Evolutionary conservation across 345 rosid species (phyloP), one percentile per base, ranked within the genome.

Genomic region (Streptanthus diversifolius): DNA sequence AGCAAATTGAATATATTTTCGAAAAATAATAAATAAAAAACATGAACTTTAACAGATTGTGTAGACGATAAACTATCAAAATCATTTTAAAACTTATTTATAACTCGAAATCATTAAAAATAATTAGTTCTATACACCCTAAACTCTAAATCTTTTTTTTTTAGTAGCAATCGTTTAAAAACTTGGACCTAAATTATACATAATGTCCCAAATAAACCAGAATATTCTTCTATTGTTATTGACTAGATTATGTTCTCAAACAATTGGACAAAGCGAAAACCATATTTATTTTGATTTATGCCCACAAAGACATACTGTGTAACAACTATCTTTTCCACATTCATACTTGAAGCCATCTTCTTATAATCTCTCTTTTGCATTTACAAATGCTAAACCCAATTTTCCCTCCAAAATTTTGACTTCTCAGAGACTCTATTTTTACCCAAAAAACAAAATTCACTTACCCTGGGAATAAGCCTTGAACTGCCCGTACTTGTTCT

Each of bases 401-500:
- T 54, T 51, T 47, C 29, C 51, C 15, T 55, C 58, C 75, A 76
- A 70, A 76, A 63, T 14, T 54, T 35, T 41, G 8, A 53, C 39
- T 33, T 39, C 8, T 21, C 29, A 7, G 2, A 55, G 40, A 61
- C 44, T 49, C 37, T 36, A 47, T 13, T 47, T 44, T 25, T 49
- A 3, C 13, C 8, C 4, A 10, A 7, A 49, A 62, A 19, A 33
- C 15, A 12, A 33, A 51, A 13, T 11, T 12, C 18, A 63, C 11
- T 21, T 61, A 35, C 21, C 72, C 49, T 67, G 74, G 35, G 66
- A 51, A 69, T 77, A 78, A 22, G 82, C 78, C 58, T 63, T 83
- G 70, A 5, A 1, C 39, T 71, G 80, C 48, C 78, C 82, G 10
- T 75, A 83, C 0, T 10, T 75, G 18, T 27, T 30, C 82, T 89